These are phyloP conservation scores for Fusarium albidum DNA, from an alignment of 2,329 filamentous ascomycete genomes.

Conservation along the genomic window DNA sequence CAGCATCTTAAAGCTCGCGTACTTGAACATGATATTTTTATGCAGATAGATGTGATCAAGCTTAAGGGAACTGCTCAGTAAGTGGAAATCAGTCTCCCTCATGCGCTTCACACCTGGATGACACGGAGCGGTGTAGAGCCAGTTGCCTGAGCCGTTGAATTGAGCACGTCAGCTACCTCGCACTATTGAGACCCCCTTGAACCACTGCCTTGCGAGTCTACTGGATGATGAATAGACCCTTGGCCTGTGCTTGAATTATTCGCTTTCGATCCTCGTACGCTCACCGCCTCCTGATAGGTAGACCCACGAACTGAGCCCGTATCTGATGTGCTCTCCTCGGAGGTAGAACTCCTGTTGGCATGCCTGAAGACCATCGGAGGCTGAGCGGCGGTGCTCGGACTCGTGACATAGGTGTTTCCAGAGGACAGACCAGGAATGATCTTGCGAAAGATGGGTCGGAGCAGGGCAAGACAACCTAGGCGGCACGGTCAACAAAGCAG, in stretches of 20 bases:
- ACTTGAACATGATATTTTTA: too few relatives aligned
- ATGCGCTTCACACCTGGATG: too few relatives aligned
- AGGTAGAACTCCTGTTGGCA: constrained; percentile 4
- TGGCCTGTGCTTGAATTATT: constrained; percentile 12
- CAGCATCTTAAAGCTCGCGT: too few relatives aligned
- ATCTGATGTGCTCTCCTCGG: constrained; percentile 8
- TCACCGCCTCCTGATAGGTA: constrained; percentile 17
- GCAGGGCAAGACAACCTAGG: constrained; percentile 24
- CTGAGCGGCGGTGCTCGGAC: constrained; percentile 10
- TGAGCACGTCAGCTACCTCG: too few relatives aligned
- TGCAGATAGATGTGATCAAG: too few relatives aligned
- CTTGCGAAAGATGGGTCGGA: constrained; percentile 29
- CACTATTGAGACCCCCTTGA: constrained; percentile 21
- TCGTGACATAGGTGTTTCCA: constrained; percentile 19
- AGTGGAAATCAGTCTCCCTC: too few relatives aligned
- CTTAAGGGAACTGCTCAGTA: too few relatives aligned
- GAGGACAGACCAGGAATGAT: constrained; percentile 23
- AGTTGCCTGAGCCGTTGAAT: too few relatives aligned
- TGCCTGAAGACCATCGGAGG: constrained; percentile 3
- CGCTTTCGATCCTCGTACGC: constrained; percentile 31
- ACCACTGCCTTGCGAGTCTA: constrained; percentile 15
- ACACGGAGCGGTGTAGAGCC: too few relatives aligned
- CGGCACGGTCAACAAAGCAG: background rate
- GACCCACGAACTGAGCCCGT: constrained; percentile 21
- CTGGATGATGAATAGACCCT: constrained; percentile 13